These are phyloP conservation scores for Phytophthora multivora DNA, from an alignment of 352 stramenopile genomes.

Conservation along the genomic window DNA sequence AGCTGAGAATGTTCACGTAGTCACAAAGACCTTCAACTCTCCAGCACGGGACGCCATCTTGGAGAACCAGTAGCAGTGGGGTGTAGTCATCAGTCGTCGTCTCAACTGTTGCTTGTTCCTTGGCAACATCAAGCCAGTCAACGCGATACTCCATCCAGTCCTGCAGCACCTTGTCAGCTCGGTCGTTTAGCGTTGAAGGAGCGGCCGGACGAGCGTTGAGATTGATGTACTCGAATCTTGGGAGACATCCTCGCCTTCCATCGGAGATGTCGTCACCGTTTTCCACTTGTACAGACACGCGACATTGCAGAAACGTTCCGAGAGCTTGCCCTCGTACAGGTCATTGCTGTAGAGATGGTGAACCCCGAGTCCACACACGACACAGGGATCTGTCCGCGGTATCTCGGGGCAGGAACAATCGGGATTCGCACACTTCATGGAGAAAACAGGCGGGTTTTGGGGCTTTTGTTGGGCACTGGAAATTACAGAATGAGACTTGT, in stretches of 20 bases:
- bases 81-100: neutral
- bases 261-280: neutral
- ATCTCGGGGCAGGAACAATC: neutral
- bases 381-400: neutral
- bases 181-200: neutral
- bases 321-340: neutral
- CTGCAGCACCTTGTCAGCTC: neutral
- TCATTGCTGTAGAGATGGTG: neutral
- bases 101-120: neutral
- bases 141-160: neutral
- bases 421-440: neutral
- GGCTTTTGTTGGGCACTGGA: too few species aligned
- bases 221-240: neutral
- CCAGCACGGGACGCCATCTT: neutral
- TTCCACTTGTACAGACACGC: neutral
- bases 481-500: too few species aligned
- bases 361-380: neutral
- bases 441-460: neutral
- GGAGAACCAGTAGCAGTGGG: neutral
- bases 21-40: neutral
- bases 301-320: neutral
- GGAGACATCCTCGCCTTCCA: neutral
- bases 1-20: conserved; percentile 1
- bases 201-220: neutral
- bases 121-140: neutral